Percentiles rank a stretch among this genome's conserved stretches.
These are phyloP conservation scores for Wickerhamiella azyma DNA, from an alignment of 805 yeast species.

Conservation along the genomic window DNA sequence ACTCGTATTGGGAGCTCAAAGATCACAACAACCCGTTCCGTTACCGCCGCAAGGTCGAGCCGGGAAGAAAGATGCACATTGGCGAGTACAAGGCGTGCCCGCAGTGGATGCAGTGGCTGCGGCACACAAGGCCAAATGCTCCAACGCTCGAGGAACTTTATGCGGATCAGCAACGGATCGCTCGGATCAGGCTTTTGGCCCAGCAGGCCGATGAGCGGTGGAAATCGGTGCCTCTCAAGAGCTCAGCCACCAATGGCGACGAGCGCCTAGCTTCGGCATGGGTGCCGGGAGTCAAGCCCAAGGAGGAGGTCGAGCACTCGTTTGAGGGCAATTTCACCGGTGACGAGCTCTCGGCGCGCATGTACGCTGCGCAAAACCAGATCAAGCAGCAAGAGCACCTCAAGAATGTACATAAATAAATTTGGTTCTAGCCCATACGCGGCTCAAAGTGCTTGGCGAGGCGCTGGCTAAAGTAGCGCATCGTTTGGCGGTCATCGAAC, in stretches of 20 bases:
- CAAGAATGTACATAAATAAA: background rate
- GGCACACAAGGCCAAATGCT: constrained; percentile 43
- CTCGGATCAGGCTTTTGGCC: constrained; percentile 38
- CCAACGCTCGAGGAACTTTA: constrained; percentile 54
- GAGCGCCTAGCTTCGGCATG: constrained; percentile 16
- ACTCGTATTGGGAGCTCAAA: constrained; percentile 73
- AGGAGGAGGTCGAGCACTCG: background rate
- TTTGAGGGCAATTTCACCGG: background rate
- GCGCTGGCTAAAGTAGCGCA: background rate
- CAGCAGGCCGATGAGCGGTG: constrained; percentile 30
- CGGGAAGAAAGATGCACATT: constrained; percentile 25
- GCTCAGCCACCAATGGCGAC: constrained; percentile 6
- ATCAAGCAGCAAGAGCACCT: constrained; percentile 2
- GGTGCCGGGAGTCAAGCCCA: constrained; percentile 6
- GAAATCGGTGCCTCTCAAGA: constrained; percentile 24
- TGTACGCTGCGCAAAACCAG: background rate
- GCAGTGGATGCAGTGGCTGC: constrained; percentile 74
- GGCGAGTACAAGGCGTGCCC: constrained; percentile 25
- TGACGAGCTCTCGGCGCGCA: constrained; percentile 3
- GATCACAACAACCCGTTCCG: constrained; percentile 37
- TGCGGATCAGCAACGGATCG: constrained; percentile 43
- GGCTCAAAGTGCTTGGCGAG: background rate
- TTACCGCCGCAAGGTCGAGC: constrained; percentile 35
- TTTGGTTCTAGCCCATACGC: background rate
- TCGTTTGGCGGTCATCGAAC: constrained; percentile 6